Base-by-base conservation (phyloP, 371 early-diverging fungal species). In the Dichotomocladium elegans region DNA sequence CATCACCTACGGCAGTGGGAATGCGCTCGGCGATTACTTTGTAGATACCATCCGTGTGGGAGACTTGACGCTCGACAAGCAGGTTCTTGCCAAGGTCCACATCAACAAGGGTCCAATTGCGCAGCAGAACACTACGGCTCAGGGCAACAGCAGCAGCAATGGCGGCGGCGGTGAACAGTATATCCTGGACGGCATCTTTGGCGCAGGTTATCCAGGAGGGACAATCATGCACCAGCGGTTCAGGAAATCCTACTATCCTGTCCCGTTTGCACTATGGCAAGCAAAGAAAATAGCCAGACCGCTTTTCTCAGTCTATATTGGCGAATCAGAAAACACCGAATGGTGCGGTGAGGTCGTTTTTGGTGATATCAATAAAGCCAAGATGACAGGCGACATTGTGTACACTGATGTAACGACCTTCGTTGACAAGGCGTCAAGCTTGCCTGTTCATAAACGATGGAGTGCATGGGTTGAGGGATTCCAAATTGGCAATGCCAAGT, bases 281-380 rank as follows among this genome's bases (percentile, higher is more conserved):
- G 50, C 42, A n/a, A 44, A 53, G 15, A 43, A 51, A 51, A 66
- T 66, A 25, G 56, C 58, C 8, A 53, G 58, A 11, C 53, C 61
- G 0, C 21, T 61, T 14, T 66, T 66, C 34, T 58, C 62, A 1
- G 43, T 66, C 1, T 58, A 42, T 41, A 50, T 66, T 30, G 62
- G 54, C 50, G 56, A 61, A 31, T 43, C 55, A 0, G 34, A 45
- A 21, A 12, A 41, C 1, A 26, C 59, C 14, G 53, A 55, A 40
- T 69, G 64, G 50, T 62, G 63, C 2, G 76, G 77, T 10, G 75
- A 79, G 51, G 61, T 77, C 25, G 58, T 65, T 12, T 71, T 80
- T 61, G 77, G 78, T n/a, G 74, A 57, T 10, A 52, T 70, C 24
- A 64, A 80, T 49, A 40, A 55, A 19, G 57, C 55, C 21, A 53